phyloP scores from a whole-genome alignment of 805 yeast species.

The Starmera quercuum region DNA sequence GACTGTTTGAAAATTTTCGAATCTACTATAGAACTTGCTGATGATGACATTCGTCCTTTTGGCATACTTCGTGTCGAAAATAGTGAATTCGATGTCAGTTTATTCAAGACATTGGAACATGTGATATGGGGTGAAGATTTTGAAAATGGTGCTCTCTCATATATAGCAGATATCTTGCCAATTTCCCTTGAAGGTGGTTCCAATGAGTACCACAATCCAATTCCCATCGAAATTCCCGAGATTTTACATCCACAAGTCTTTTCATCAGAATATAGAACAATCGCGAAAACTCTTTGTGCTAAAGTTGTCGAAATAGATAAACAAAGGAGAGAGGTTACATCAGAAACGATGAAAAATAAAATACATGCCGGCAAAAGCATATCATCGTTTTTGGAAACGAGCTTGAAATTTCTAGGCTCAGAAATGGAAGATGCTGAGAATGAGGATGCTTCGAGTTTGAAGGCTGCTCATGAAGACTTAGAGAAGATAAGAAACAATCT shows the following conservation, averaged over 20 bases:
- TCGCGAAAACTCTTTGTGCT: slow-evolving; percentile 4
- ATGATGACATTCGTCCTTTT: slow-evolving; percentile 6
- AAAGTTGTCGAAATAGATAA: slow-evolving; percentile 3
- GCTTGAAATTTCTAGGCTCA: slow-evolving; percentile 17
- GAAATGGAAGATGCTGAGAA: slow-evolving; percentile 1
- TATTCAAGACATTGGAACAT: slow-evolving; percentile 26
- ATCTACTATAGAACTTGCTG: slow-evolving; percentile 2
- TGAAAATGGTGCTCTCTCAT: slow-evolving; percentile 15
- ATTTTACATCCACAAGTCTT: slow-evolving; percentile 33
- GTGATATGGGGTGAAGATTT: slow-evolving; percentile 24
- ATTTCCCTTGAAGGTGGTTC: slow-evolving; percentile 6
- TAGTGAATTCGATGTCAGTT: slow-evolving; percentile 18
- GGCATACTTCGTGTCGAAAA: slow-evolving; percentile 27
- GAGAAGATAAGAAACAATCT: slow-evolving; percentile 9
- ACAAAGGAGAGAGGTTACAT: slow-evolving; percentile 11
- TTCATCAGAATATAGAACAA: slow-evolving; percentile 17
- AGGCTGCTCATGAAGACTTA: slow-evolving; percentile 16
- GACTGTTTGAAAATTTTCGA: slow-evolving; percentile 3
- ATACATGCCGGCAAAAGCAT: slow-evolving; percentile 26
- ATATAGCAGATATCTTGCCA: slow-evolving; percentile 27
- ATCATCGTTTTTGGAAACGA: slow-evolving; percentile 15
- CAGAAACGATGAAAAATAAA: slow-evolving; percentile 17
- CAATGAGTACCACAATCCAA: slow-evolving; percentile 3
- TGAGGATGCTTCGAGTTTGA: slow-evolving; percentile 1
- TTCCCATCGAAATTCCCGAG: slow-evolving; percentile 22